Evolutionary conservation across 345 rosid species (phyloP).

Genomic region (Mercurialis annua): DNA sequence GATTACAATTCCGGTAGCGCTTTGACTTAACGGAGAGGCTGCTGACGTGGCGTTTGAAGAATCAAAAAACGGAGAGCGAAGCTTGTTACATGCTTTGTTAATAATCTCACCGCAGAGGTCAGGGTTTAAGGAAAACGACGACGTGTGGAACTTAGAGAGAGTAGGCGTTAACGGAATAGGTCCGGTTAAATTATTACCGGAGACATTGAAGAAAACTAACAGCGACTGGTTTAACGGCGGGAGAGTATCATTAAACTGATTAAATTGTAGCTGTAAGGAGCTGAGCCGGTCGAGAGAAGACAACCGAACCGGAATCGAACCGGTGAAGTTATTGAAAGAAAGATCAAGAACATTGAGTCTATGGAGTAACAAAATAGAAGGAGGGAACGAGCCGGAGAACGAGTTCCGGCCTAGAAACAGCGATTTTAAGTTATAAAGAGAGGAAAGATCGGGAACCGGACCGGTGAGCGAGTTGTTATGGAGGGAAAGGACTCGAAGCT

Average conservation of each 20-base stretch:
- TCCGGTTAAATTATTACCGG: slow-evolving; percentile 76
- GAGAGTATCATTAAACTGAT: slow-evolving; percentile 60
- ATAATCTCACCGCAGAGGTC: slow-evolving; percentile 78
- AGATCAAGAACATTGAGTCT: slow-evolving; percentile 59
- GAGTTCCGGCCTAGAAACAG: slow-evolving; percentile 55
- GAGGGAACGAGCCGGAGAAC: slow-evolving; percentile 75
- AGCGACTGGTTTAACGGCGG: slow-evolving; percentile 72
- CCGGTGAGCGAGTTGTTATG: slow-evolving; percentile 80
- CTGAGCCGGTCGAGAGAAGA: slow-evolving; percentile 48
- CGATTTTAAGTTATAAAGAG: slow-evolving; percentile 65
- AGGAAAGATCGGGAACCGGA: slow-evolving; percentile 73
- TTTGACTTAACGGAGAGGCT: slow-evolving; percentile 55
- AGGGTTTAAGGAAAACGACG: slow-evolving; percentile 63
- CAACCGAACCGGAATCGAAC: slow-evolving; percentile 53
- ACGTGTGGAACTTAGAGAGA: slow-evolving; percentile 50
- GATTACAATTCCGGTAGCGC: slow-evolving; percentile 40
- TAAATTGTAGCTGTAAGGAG: slow-evolving; percentile 59
- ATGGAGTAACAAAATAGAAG: slow-evolving; percentile 56
- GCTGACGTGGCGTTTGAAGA: slow-evolving; percentile 40
- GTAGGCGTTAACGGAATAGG: slow-evolving; percentile 61
- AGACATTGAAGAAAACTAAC: slow-evolving; percentile 54
- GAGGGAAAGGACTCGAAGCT: slow-evolving; percentile 80
- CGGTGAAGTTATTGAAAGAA: slow-evolving; percentile 47
- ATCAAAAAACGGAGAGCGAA: slow-evolving; percentile 64
- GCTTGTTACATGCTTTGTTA: slow-evolving; percentile 44